Conservation (phyloP, 2,329 filamentous ascomycete genomes). For the Arthrobotrys pseudoclavata region DNA sequence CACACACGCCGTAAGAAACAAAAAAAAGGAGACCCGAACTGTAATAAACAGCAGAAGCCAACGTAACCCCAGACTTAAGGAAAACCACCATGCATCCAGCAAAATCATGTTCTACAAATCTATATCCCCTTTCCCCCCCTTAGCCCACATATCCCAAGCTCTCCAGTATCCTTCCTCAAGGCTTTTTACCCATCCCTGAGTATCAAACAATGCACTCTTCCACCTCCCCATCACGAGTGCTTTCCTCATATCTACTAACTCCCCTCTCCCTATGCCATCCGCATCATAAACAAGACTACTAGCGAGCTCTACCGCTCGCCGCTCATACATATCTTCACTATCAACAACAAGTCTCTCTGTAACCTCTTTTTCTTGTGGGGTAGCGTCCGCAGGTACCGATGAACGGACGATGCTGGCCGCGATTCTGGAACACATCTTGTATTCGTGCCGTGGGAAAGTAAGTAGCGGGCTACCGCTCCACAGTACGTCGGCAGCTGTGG, state of each 20-base stretch:
- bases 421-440: constrained; percentile 99
- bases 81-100: constrained; percentile 25
- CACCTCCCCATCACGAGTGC: constrained; percentile 87
- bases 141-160: constrained; percentile 90
- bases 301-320: constrained; percentile 78
- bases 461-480: constrained; percentile 96
- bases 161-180: constrained; percentile 88
- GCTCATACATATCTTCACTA: constrained; percentile 83
- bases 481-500: constrained; percentile 93
- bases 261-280: constrained; percentile 73
- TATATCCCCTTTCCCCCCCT: constrained; percentile 90
- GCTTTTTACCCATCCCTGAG: constrained; percentile 88
- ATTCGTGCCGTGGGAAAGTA: constrained; percentile 89
- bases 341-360: constrained; percentile 79
- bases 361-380: constrained; percentile 77
- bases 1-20: constrained; percentile 36
- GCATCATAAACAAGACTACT: constrained; percentile 74
- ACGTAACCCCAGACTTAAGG: constrained; percentile 38
- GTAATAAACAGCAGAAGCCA: constrained; percentile 46
- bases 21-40: constrained; percentile 33
- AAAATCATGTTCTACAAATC: constrained; percentile 72
- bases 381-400: constrained; percentile 78
- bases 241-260: constrained; percentile 82
- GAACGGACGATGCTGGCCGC: constrained; percentile 93
- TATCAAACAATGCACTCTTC: constrained; percentile 91